Base-by-base conservation (phyloP, 495 filamentous ascomycete species). In the Penicillium verhagenii region DNA sequence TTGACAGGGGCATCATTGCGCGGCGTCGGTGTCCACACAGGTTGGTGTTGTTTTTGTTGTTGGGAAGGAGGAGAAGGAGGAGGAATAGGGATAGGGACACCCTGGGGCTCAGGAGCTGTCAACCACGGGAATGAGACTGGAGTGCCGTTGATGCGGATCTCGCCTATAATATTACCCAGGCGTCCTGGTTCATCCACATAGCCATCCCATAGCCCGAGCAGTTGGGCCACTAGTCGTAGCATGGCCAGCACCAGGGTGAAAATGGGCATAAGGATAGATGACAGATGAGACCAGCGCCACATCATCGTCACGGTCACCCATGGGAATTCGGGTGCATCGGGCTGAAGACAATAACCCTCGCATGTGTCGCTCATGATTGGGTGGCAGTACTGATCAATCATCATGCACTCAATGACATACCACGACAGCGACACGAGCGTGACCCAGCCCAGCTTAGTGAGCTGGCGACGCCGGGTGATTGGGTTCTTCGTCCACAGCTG, bases 371-470 rank as follows among this genome's bases (percentile, higher is more conserved):
- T 70, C 58, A 80, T 52, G 33, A 70, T 56, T 0, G 84, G 79
- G 47, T 84, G 82, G 68, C 82, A 85, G 67, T 82, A 90, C n/a
- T 71, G 63, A 39, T 73, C 75, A 61, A 82, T 85, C 77, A 86
- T 83, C 10, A 73, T 68, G 0, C 77, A 78, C 60, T 92, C 88
- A 13, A 77, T 70, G 28, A 81, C 56, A 48, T 80, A 85, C 82
- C 85, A 88, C 20, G 70, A 50, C 4, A 75, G 64, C 7, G 78
- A 59, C 4, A 83, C 43, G 11, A 84, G 54, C 8, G 74, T 55
- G 4, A 78, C 45, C 53, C 83, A 68, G 13, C 86, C 86, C 1
- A 89, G 58, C 29, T 72, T 75, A 6, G 87, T 90, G 19, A 82
- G 77, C 10, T 71, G 72, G 10, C 67, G 57, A 20, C 75, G 79